Percentiles rank a stretch among this genome's conserved stretches.
These are phyloP conservation scores for Fraxinus baroniana DNA, from an alignment of 305 asterid genomes.

Conservation along the genomic window DNA sequence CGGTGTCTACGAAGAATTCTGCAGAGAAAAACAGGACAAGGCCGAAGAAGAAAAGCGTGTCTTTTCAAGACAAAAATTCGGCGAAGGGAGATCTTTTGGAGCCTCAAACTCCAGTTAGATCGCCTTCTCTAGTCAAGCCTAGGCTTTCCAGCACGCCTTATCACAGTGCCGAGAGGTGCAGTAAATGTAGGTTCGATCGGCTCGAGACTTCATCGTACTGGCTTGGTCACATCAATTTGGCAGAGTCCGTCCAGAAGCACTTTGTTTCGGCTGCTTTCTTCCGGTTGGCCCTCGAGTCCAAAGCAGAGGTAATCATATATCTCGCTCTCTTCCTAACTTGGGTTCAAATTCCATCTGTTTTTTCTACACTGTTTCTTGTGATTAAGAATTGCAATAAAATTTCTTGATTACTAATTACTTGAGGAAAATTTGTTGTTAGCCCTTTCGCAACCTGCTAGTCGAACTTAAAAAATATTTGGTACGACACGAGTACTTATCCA, in stretches of 20 bases:
- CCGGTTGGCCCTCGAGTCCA: slow-evolving; percentile 56
- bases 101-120: slow-evolving; percentile 49
- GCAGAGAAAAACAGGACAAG: slow-evolving; percentile 26
- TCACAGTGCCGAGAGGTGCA: slow-evolving; percentile 63
- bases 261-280: slow-evolving; percentile 63
- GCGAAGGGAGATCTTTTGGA: slow-evolving; percentile 22
- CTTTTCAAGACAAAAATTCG: slow-evolving; percentile 29
- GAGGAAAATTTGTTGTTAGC: slow-evolving; percentile 36
- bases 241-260: slow-evolving; percentile 66
- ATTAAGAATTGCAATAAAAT: background rate
- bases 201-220: slow-evolving; percentile 71
- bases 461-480: slow-evolving; percentile 66
- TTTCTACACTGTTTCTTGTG: background rate
- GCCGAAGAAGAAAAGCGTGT: slow-evolving; percentile 53
- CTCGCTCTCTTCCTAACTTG: background rate
- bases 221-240: slow-evolving; percentile 71
- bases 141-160: slow-evolving; percentile 51
- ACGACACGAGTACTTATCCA: slow-evolving; percentile 49
- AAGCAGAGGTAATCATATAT: slow-evolving; percentile 56
- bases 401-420: background rate
- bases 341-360: background rate
- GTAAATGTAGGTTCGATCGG: slow-evolving; percentile 76
- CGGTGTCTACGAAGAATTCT: slow-evolving; percentile 26
- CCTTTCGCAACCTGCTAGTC: slow-evolving; percentile 46
- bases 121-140: slow-evolving; percentile 36